phyloP scores from a whole-genome alignment of 208 protist genomes.

The Leishmania mexicana region DNA sequence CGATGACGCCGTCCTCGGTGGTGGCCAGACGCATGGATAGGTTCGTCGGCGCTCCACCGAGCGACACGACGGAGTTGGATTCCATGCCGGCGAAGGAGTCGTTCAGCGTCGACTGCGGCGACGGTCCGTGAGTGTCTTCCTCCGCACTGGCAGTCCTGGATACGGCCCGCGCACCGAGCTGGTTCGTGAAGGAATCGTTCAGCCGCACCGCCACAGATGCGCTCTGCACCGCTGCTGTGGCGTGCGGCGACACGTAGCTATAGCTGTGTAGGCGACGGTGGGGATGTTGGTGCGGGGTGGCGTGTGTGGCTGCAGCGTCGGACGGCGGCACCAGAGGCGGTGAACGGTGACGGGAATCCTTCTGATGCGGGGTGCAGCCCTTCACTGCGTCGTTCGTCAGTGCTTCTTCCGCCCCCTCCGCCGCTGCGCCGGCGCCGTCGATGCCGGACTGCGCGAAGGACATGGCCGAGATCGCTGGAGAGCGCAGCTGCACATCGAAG shows the following conservation, averaged over 20 bases:
- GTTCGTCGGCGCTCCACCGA: conserved; percentile 29
- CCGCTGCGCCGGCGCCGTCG: neutral
- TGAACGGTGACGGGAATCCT: neutral
- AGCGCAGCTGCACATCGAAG: conserved; percentile 27
- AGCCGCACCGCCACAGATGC: conserved; percentile 14
- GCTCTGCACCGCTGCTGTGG: neutral
- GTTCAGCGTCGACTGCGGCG: conserved; percentile 5
- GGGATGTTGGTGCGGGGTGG: neutral
- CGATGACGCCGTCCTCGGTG: conserved; percentile 23
- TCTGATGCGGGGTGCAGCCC: neutral
- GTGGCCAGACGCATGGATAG: conserved; percentile 28
- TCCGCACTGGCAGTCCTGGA: neutral
- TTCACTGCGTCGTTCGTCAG: neutral
- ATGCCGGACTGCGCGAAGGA: neutral
- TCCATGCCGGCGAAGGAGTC: conserved; percentile 29
- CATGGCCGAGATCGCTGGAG: neutral
- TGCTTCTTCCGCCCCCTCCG: neutral
- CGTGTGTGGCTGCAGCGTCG: neutral
- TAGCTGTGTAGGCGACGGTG: neutral
- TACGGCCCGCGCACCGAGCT: neutral
- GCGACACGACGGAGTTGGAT: conserved; percentile 19
- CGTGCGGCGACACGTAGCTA: neutral
- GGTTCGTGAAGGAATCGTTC: conserved; percentile 30
- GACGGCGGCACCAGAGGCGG: neutral
- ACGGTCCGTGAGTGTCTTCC: neutral